Evolutionary conservation across 75 land plant genomes (phyloP), one percentile per base, ranked within the genome.

Genomic region (Sequoia sempervirens): DNA sequence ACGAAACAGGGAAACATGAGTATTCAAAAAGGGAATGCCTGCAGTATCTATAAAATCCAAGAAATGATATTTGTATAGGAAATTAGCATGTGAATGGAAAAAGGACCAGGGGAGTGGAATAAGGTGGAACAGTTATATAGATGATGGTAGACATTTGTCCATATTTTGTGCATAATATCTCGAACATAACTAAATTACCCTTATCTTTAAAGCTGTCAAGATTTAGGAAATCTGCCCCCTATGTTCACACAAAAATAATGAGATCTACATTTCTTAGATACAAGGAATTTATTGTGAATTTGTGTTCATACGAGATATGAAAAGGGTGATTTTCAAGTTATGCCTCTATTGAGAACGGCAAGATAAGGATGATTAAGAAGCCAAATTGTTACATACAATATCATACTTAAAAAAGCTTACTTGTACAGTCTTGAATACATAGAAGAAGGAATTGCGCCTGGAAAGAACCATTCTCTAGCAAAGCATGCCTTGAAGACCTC

Each of bases 401-500:
- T 56, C 23, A 68, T 37, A 7, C 34, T n/a, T 12, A 38, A 23
- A 32, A 20, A 30, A 28, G 73, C 56, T 46, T 52, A 86, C 87
- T 76, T 86, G 85, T 38, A 76, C 43, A 54, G 64, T 54, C 43
- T 83, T 86, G 80, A 86, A 86, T 36, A 86, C 41, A 20, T 73
- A 74, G 30, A 86, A 34, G 69, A 83, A 66, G 56, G 87, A 73
- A 79, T 83, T 86, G 13, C 87, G 80, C 81, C 79, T 86, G 54
- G 78, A 38, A 61, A 86, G 86, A 37, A 86, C 52, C 73, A 83
- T 79, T 84, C 86, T 43, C 40, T 74, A 6, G 43, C 81, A 79
- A 86, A 83, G 45, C 68, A 83, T 45, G 86, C 85, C 82, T 79
- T 86, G 38, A 86, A 83, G 34, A 81, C 46, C 81, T 96, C 94